These are phyloP conservation scores for Coccomyxa sp. DNA, from an alignment of 139 green algal species.

Conservation along the genomic window DNA sequence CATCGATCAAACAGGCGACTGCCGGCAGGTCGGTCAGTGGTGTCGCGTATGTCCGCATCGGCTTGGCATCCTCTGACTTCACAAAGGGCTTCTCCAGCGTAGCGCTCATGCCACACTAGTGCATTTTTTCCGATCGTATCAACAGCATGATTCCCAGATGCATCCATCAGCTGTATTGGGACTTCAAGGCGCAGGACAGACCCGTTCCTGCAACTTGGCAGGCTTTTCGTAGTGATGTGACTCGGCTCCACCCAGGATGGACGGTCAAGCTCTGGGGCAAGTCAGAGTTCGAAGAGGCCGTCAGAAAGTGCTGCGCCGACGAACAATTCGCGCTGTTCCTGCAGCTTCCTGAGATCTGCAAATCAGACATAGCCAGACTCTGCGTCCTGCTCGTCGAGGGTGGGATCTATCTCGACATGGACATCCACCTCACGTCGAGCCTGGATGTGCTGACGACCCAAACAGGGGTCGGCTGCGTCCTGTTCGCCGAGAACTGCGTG, in stretches of 20 bases:
- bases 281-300: neutral
- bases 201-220: neutral
- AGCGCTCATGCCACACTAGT: neutral
- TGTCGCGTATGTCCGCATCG: neutral
- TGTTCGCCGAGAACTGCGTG: neutral
- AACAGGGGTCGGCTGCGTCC: neutral
- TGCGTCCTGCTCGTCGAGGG: neutral
- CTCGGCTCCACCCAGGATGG: neutral
- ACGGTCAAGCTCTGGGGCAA: neutral
- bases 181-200: neutral
- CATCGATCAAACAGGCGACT: neutral
- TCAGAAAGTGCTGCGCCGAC: neutral
- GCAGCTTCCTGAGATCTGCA: neutral
- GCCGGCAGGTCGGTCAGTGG: neutral
- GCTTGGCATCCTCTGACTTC: neutral
- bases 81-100: neutral
- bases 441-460: neutral
- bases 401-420: neutral
- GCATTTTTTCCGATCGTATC: neutral
- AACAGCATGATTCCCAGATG: neutral
- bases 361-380: neutral
- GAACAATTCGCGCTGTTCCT: neutral
- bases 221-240: neutral
- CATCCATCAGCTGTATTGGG: neutral
- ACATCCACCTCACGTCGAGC: neutral